phyloP scores from a whole-genome alignment of 768 basidiomycete species.

The Tylopilus sp. region DNA sequence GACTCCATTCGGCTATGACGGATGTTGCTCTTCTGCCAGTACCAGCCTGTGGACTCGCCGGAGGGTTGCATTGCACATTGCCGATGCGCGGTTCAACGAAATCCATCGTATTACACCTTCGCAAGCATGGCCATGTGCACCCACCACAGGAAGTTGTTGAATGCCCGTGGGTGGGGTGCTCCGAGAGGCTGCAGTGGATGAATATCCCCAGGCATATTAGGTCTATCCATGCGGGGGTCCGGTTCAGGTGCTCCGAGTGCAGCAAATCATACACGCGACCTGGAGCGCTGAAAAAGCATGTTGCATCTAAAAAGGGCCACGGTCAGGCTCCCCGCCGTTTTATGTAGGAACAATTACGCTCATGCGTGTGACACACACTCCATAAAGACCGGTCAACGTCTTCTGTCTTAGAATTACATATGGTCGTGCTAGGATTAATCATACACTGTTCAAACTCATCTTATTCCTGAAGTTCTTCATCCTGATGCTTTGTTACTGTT shows the following conservation, averaged over 20 bases:
- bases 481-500: no score
- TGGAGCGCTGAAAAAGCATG: conserved; percentile 1
- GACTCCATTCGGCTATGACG: no score
- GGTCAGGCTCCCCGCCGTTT: background rate
- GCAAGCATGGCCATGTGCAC: conserved; percentile 12
- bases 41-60: conserved; percentile 5
- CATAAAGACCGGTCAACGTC: no score
- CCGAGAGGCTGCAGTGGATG: conserved; percentile 8
- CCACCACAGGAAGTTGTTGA: background rate
- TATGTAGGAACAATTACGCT: no score
- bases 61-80: conserved; percentile 1
- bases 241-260: conserved; percentile 7
- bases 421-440: no score
- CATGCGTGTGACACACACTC: no score
- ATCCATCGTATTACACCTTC: conserved; percentile 14
- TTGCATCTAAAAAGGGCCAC: conserved; percentile 1
- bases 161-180: conserved; percentile 17
- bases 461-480: no score
- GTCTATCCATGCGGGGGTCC: conserved; percentile 12
- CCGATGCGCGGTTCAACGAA: conserved; percentile 1
- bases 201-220: conserved; percentile 15
- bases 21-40: background rate
- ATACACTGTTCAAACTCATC: no score
- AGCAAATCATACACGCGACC: conserved; percentile 7
- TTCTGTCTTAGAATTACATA: no score